Conservation (phyloP, 768 basidiomycete genomes). For the Collybia sordida region DNA sequence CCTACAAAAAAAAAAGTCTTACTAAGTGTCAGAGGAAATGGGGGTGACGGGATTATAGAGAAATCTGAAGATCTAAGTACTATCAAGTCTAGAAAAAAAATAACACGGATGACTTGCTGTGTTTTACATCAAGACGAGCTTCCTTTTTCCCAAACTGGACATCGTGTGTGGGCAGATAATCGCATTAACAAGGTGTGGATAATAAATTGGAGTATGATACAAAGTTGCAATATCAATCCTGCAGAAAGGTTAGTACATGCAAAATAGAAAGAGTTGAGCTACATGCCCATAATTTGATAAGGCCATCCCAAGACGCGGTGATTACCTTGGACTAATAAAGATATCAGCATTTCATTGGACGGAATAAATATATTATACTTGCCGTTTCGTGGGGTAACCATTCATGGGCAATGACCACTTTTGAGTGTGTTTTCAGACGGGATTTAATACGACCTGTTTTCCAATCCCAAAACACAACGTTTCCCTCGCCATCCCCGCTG, state of each 20-base stretch:
- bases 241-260: conserved; percentile 11
- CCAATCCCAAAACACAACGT: conserved; percentile 99
- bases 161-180: too few relatives aligned
- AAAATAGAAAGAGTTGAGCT: conserved; percentile 3
- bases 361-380: conserved; percentile 64
- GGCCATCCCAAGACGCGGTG: conserved; percentile 96
- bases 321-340: conserved; percentile 84
- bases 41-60: too few relatives aligned
- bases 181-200: too few relatives aligned
- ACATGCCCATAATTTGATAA: conserved; percentile 96
- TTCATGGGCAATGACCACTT: conserved; percentile 97
- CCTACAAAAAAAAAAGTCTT: too few relatives aligned
- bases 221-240: conserved; percentile 35
- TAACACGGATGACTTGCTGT: too few relatives aligned
- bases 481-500: conserved; percentile 93
- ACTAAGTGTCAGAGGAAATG: too few relatives aligned
- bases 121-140: too few relatives aligned
- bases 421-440: conserved; percentile 82
- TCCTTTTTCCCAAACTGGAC: too few relatives aligned
- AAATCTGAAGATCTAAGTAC: too few relatives aligned
- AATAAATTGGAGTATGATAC: too few relatives aligned
- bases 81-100: too few relatives aligned
- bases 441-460: conserved; percentile 97
- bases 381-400: conserved; percentile 98
- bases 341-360: conserved; percentile 28